Evolutionary conservation across 768 basidiomycete genomes (phyloP).

Genomic region (Lentinula sp.): DNA sequence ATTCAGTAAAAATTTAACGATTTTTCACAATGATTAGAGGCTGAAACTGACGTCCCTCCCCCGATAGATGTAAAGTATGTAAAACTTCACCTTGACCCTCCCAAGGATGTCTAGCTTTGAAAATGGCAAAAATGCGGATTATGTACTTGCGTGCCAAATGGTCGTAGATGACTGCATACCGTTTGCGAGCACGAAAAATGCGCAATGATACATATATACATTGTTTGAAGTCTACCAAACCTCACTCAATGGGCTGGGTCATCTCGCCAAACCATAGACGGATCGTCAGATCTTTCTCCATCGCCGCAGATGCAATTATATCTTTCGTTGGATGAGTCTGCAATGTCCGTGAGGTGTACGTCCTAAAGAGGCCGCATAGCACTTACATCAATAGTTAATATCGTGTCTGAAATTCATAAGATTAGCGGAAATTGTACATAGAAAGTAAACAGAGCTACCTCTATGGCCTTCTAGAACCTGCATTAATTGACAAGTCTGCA

Average conservation of each 20-base stretch:
- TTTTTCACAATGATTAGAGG: too few relatives aligned
- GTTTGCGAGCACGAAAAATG: too few relatives aligned
- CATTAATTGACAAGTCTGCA: conserved; percentile 72
- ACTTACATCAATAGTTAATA: conserved; percentile 72
- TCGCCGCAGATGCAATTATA: conserved; percentile 82
- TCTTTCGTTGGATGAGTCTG: conserved; percentile 72
- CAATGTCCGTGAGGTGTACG: not conserved
- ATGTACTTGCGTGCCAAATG: too few relatives aligned
- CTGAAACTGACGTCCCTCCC: too few relatives aligned
- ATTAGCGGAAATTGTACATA: conserved; percentile 2
- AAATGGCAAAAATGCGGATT: too few relatives aligned
- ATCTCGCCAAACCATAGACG: conserved; percentile 66
- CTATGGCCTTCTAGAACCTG: conserved; percentile 78
- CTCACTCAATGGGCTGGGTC: not conserved
- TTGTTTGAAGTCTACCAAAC: too few relatives aligned
- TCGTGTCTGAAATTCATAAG: conserved; percentile 37
- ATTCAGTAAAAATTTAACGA: too few relatives aligned
- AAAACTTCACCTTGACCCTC: too few relatives aligned
- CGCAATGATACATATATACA: too few relatives aligned
- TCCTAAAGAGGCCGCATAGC: not conserved
- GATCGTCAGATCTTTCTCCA: conserved; percentile 86
- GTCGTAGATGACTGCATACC: too few relatives aligned
- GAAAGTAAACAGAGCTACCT: conserved; percentile 37
- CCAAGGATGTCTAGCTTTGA: too few relatives aligned
- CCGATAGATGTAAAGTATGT: too few relatives aligned